Base-by-base conservation (phyloP, 108 stramenopile genomes). In the Cyclotella atomus region DNA sequence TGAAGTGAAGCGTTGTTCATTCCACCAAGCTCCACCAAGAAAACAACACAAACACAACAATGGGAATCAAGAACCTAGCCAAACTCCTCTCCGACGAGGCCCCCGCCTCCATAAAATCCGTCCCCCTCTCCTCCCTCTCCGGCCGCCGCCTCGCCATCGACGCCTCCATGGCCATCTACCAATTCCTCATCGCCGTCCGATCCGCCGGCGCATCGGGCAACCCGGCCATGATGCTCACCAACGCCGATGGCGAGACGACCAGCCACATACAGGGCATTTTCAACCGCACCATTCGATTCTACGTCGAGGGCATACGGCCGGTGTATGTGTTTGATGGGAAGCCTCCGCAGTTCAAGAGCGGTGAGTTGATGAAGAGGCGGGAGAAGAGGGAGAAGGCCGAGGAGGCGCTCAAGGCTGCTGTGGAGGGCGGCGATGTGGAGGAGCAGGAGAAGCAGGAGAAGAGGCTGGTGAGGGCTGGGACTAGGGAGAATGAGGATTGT, bases 211-310 rank as follows among this genome's bases (percentile, higher is more conserved):
- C 88, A 21, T 83, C 41, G 41, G 45, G 80, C 38, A 68, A 77
- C 46, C 75, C 80, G 5, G 81, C 91, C 9, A 81, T 78, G 77
- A 88, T 90, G 90, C 80, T 97, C 25, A 95, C 94, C 66, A 97
- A 97, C 60, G 88, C 91, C 36, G 96, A 94, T 16, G 96, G 97
- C 9, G 94, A 98, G 70, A 92, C 95, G 0, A 98, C 97, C 14
- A 88, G 85, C 34, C 99, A 99, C 77, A 97, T 99, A n/a, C 98
- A 99, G 76, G 99, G 99, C 19, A 91, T 99, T 76, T 98, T 99
- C 88, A 97, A 97, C 78, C 89, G 98, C 2, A 98, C 99, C 54
- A 98, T 99, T 70, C 95, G 97, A 3, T 91, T 97, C 71, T 73
- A 99, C 28, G 72, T 86, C 15, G 92, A 95, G 79, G 99, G 99